A percentile compares a stretch with the other conserved stretches of the same genome.
phyloP scores from a whole-genome alignment of 768 basidiomycete genomes.

The Sutorius australiensis region DNA sequence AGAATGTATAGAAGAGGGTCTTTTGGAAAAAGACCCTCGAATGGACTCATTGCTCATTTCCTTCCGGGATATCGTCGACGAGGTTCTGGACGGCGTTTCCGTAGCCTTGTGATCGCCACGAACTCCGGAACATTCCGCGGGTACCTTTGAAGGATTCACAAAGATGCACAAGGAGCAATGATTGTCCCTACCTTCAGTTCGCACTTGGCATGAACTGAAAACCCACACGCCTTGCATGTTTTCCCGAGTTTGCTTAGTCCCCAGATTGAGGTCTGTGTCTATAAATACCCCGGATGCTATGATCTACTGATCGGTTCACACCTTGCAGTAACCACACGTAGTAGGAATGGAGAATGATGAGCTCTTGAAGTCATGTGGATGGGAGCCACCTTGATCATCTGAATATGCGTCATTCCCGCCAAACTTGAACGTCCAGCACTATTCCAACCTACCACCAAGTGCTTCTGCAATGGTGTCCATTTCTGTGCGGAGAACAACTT shows the following conservation, averaged over 20 bases:
- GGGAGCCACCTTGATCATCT: constrained; percentile 73
- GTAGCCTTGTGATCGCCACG: constrained; percentile 25
- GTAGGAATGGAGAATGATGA: constrained; percentile 86
- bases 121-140: constrained; percentile 57
- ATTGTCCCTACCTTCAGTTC: constrained; percentile 64
- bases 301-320: constrained; percentile 24
- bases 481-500: constrained; percentile 59
- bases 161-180: not conserved
- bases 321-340: constrained; percentile 79
- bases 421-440: not conserved
- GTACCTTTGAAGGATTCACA: constrained; percentile 45
- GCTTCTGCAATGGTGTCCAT: constrained; percentile 55
- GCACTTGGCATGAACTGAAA: constrained; percentile 82
- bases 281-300: constrained; percentile 3
- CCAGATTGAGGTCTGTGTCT: constrained; percentile 72
- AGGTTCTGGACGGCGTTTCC: constrained; percentile 29
- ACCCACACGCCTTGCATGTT: constrained; percentile 71
- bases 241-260: constrained; percentile 85
- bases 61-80: constrained; percentile 34
- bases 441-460: constrained; percentile 52
- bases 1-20: constrained; percentile 4
- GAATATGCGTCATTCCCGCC: constrained; percentile 10
- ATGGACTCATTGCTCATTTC: constrained; percentile 23
- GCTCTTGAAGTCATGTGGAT: constrained; percentile 78
- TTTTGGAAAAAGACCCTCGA: constrained; percentile 4